Conservation (phyloP, 2,329 filamentous ascomycete genomes). For the Colletotrichum sp. region DNA sequence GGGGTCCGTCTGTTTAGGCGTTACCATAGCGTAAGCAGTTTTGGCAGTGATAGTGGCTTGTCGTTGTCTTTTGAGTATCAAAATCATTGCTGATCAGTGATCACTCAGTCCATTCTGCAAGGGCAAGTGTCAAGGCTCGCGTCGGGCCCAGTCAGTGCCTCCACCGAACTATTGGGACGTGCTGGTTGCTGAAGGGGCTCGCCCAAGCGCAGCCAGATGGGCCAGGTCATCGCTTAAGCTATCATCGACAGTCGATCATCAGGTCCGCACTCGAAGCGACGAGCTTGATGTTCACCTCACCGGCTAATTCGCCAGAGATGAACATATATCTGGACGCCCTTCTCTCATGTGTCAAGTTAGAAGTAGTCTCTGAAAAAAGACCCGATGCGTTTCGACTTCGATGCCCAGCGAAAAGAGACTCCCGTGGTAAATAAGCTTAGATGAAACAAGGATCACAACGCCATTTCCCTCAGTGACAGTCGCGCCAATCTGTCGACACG, state of each 20-base stretch:
- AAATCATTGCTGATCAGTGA: not conserved
- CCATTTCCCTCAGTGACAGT: not conserved
- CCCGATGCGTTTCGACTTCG: not conserved
- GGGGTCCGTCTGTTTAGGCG: not conserved
- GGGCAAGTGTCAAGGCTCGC: not conserved
- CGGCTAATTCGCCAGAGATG: not conserved
- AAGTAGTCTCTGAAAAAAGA: not conserved
- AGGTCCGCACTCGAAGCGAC: not conserved
- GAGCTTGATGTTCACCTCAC: not conserved
- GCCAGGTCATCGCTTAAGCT: not conserved
- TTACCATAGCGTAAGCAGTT: not conserved
- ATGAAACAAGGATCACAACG: slow-evolving; percentile 11
- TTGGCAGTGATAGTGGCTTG: not conserved
- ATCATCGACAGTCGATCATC: slow-evolving; percentile 5
- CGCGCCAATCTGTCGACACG: not conserved
- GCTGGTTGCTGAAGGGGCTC: not conserved
- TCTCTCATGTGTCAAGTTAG: not conserved
- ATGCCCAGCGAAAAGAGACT: not conserved
- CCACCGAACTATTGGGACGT: slow-evolving; percentile 20
- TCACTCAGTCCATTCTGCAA: not conserved
- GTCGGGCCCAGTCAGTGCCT: not conserved
- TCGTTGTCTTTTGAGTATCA: not conserved
- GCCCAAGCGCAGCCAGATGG: not conserved
- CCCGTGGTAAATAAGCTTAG: slow-evolving; percentile 10
- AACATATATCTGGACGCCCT: not conserved